Evolutionary conservation across 2,329 filamentous ascomycete genomes (phyloP).

Genomic region (Ophiosphaerella narmari): DNA sequence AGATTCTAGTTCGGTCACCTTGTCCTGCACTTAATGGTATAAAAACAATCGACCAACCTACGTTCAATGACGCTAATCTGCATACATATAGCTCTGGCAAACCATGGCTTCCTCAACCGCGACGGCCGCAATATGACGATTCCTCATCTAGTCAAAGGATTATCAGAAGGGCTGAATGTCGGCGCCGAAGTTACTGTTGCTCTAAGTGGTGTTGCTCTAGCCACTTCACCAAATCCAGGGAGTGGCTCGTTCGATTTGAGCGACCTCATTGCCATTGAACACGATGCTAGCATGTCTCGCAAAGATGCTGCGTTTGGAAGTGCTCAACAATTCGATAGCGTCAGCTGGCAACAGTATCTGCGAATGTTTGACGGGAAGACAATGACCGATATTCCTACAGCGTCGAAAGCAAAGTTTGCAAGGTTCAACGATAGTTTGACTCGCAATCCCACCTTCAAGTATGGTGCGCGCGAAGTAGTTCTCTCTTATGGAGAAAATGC

Average conservation of each 20-base stretch:
- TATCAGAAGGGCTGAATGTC: slow-evolving; percentile 21
- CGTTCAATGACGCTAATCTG: neutral
- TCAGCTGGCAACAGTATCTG: slow-evolving; percentile 19
- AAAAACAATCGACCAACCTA: neutral
- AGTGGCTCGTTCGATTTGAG: slow-evolving; percentile 21
- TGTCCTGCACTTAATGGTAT: slow-evolving; percentile 19
- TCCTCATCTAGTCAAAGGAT: slow-evolving; percentile 18
- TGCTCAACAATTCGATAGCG: slow-evolving; percentile 9
- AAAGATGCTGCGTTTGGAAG: slow-evolving; percentile 20
- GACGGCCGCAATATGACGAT: slow-evolving; percentile 19
- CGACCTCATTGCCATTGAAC: slow-evolving; percentile 25
- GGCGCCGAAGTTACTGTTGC: slow-evolving; percentile 21
- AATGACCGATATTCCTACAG: slow-evolving; percentile 14
- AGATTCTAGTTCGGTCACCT: slow-evolving; percentile 14
- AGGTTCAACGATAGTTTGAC: slow-evolving; percentile 12
- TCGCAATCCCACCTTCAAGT: slow-evolving; percentile 15
- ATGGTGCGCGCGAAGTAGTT: slow-evolving; percentile 12
- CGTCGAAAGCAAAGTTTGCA: slow-evolving; percentile 13
- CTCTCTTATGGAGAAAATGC: slow-evolving; percentile 24
- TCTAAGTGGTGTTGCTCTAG: slow-evolving; percentile 15
- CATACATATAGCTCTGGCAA: slow-evolving; percentile 11
- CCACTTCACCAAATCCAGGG: slow-evolving; percentile 18
- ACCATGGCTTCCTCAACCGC: slow-evolving; percentile 24
- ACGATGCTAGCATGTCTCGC: slow-evolving; percentile 23
- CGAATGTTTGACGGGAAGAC: slow-evolving; percentile 14